Conservation (phyloP, 2,329 filamentous ascomycete genomes). For the Lasiodiplodia sp. region DNA sequence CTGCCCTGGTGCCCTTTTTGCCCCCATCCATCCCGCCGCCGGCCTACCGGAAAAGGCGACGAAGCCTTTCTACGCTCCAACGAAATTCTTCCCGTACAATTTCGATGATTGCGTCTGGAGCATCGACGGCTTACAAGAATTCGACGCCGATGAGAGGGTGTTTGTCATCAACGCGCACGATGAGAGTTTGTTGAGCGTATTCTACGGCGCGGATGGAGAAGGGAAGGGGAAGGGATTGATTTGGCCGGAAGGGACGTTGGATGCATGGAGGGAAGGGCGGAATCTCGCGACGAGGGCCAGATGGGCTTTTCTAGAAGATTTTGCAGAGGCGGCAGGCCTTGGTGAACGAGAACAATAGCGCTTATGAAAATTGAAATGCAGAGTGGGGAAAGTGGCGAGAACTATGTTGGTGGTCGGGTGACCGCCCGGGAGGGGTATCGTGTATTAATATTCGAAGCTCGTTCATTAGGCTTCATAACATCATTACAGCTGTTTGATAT, state of each 20-base stretch:
- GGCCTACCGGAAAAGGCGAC: not conserved
- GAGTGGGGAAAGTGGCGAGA: no score
- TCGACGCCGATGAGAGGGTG: conserved; percentile 26
- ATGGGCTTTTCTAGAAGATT: not conserved
- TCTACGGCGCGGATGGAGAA: not conserved
- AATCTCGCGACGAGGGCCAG: not conserved
- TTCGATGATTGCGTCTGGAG: not conserved
- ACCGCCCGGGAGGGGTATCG: no score
- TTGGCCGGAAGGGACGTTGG: not conserved
- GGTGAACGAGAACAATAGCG: no score
- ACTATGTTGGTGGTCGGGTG: no score
- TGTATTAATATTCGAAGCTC: no score
- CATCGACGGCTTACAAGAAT: conserved; percentile 18
- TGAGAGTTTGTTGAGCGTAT: not conserved
- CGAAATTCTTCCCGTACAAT: not conserved
- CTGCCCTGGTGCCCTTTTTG: not conserved
- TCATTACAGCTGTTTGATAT: no score
- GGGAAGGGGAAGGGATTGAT: not conserved
- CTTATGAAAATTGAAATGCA: no score
- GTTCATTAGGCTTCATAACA: no score
- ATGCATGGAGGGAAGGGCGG: not conserved
- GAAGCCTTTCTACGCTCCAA: not conserved
- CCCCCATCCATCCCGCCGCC: not conserved
- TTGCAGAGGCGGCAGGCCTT: not conserved
- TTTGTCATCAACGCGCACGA: conserved; percentile 32